Evolutionary conservation across 2,329 filamentous ascomycete genomes (phyloP), one percentile per base, ranked within the genome.

Genomic region (Paracorniculantispora psalliotae): DNA sequence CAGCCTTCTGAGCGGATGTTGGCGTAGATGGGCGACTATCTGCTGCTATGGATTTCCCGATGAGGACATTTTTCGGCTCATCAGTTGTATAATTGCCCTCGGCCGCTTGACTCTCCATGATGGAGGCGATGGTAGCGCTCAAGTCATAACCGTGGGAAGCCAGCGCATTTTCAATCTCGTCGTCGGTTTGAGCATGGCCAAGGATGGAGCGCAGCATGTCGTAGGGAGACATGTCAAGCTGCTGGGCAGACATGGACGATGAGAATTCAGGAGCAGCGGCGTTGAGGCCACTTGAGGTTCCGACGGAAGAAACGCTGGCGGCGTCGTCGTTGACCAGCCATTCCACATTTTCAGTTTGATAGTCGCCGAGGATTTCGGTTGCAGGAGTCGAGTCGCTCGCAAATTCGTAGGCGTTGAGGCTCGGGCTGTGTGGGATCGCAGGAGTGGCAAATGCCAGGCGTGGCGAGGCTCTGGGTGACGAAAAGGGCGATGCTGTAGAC

Each of bases 191-290:
- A 57, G 91, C 87, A 66, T 94, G 91, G 50, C 93, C 91, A 26
- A 99, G 80, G 43, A 99, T 96, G 6, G 93, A 97, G 62, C 94
- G 90, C 59, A 99, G 81, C 84, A 99, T 97, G 71, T 99, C 94
- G 74, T 97, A 96, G 0, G 94, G 93, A 60, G 91, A 96, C 93
- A 99, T 97, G 69, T 97, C 92, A 59, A 86, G 84, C 68, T 89
- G 89, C 70, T 88, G 84, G 52, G 81, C 76, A 33, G 81, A 78
- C 70, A 77, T 71, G 62, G 75, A 77, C 1, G 82, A 54, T 6
- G 52, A 81, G 66, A 85, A 97, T 71, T 97, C 92, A 25, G 92
- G 89, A 5, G 91, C 91, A 15, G 88, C 88, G 46, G 86, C 88
- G 68, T 91, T 92, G 61, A 93, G 81, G 35, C 84, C 86, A 64